Evolutionary conservation across 768 basidiomycete species (phyloP), one percentile per base, ranked within the genome.

Genomic region (Collybiopsis confluens): DNA sequence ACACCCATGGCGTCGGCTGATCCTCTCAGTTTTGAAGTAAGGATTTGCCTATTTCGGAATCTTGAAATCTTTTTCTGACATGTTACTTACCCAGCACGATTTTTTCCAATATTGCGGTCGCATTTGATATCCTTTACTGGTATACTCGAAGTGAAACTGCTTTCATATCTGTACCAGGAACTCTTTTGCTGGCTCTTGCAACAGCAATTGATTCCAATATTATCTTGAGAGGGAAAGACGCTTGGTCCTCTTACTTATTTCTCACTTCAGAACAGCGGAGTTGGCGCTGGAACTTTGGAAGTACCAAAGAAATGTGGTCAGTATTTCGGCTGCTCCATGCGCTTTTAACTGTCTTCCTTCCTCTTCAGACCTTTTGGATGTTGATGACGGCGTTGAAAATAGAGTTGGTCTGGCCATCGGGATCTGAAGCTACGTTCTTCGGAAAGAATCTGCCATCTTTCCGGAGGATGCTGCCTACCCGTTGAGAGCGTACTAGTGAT

Each of bases 81-180:
- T 33, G 6, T 13, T 33, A 33, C 13, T 6, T 6, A 33, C 13
- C 7, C 16, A 41, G 37, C 8, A 42, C 16, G 16, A 26, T 35
- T 9, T 24, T 28, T 16, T 40, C 38, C 15, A 11, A 41, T 21
- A 52, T 26, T 28, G 38, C 26, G n/a, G 36, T 15, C 18, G 4
- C 18, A 37, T 45, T 54, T 30, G 45, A 46, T 27, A 26, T 27
- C 7, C 24, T 54, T 5, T 54, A 54, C 45, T 54, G 54, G 54
- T 54, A 54, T 23, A 54, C 45, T 5, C 28, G 44, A 30, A 54
- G 30, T 24, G 24, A 15, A 2, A 47, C 54, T 9, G 30, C 30
- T 16, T 42, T 42, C 16, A 54, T 54, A 13, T 48, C 45, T 28
- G 30, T 28, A n/a, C 27, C 36, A n/a, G 54, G 45, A 21, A 54